A percentile compares a stretch with the other conserved stretches of the same genome.
Evolutionary conservation across 2,329 filamentous ascomycete genomes (phyloP).

Genomic region (Fusarium marasasianum): DNA sequence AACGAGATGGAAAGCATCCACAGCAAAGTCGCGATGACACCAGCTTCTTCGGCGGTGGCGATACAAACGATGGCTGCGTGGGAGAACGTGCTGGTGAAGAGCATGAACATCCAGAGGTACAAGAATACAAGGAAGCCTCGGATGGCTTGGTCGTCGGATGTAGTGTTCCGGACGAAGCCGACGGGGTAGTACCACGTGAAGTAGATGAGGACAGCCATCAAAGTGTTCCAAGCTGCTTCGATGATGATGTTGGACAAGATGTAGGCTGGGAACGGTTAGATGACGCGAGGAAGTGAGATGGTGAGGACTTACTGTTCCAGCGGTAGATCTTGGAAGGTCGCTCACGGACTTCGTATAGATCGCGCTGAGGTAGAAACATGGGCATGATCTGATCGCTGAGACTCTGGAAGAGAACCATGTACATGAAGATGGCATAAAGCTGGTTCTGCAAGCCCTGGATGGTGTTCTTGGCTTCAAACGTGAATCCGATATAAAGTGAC

Average conservation of each 20-base stretch:
- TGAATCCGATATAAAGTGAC: slow-evolving; percentile 72
- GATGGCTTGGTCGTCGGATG: slow-evolving; percentile 27
- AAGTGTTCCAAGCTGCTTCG: slow-evolving; percentile 36
- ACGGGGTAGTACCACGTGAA: slow-evolving; percentile 45
- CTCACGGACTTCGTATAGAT: slow-evolving; percentile 74
- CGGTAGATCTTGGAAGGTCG: slow-evolving; percentile 71
- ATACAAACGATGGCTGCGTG: slow-evolving; percentile 40
- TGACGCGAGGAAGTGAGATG: fast-evolving
- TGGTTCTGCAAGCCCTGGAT: slow-evolving; percentile 74
- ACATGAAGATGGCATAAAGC: slow-evolving; percentile 75
- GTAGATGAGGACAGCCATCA: slow-evolving; percentile 39
- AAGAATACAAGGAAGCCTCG: slow-evolving; percentile 42
- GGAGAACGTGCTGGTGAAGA: slow-evolving; percentile 41
- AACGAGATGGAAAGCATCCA: slow-evolving; percentile 42
- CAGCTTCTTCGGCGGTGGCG: slow-evolving; percentile 35
- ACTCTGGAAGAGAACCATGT: slow-evolving; percentile 71
- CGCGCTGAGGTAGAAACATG: slow-evolving; percentile 72
- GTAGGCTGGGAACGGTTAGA: slow-evolving; percentile 22
- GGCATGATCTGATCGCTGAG: slow-evolving; percentile 74
- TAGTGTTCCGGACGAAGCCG: slow-evolving; percentile 41
- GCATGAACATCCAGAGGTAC: slow-evolving; percentile 40
- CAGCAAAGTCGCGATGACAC: slow-evolving; percentile 52
- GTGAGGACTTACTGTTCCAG: slow-evolving; percentile 36
- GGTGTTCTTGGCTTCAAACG: slow-evolving; percentile 64
- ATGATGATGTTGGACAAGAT: slow-evolving; percentile 39